These are phyloP conservation scores for Leishmania gerbilli DNA, from an alignment of 208 protist species.

Conservation along the genomic window DNA sequence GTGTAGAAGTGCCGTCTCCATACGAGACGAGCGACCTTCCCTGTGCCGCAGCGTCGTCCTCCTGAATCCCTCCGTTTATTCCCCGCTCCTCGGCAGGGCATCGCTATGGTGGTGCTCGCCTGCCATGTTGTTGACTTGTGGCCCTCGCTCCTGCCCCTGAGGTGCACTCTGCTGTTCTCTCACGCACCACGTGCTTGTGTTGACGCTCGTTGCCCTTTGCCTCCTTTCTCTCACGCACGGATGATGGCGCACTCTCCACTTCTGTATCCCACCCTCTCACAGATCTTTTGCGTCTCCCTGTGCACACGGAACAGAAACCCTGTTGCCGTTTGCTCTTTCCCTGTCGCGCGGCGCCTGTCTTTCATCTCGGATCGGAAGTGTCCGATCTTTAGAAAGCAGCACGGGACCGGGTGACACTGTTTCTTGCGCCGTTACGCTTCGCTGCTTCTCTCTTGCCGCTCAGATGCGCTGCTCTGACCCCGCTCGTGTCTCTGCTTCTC, in stretches of 20 bases:
- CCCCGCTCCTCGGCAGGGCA: not conserved
- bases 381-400: not conserved
- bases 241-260: not conserved
- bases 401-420: not conserved
- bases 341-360: not conserved
- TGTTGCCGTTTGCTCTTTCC: not conserved
- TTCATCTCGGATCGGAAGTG: not conserved
- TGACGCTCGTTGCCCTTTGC: not conserved
- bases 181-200: not conserved
- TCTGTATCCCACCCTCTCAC: not conserved
- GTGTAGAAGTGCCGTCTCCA: not conserved
- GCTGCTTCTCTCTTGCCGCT: not conserved
- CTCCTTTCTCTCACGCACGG: not conserved
- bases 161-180: not conserved
- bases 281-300: not conserved
- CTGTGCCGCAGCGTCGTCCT: not conserved
- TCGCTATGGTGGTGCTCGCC: not conserved
- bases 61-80: not conserved
- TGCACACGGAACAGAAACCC: no score
- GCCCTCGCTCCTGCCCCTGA: not conserved
- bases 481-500: not conserved
- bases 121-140: no score
- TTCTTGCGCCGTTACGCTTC: not conserved
- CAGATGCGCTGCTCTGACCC: not conserved
- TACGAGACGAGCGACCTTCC: not conserved